Evolutionary conservation across 1,284 basidiomycete species (phyloP).

Genomic region (Veloporphyrellus conicus): DNA sequence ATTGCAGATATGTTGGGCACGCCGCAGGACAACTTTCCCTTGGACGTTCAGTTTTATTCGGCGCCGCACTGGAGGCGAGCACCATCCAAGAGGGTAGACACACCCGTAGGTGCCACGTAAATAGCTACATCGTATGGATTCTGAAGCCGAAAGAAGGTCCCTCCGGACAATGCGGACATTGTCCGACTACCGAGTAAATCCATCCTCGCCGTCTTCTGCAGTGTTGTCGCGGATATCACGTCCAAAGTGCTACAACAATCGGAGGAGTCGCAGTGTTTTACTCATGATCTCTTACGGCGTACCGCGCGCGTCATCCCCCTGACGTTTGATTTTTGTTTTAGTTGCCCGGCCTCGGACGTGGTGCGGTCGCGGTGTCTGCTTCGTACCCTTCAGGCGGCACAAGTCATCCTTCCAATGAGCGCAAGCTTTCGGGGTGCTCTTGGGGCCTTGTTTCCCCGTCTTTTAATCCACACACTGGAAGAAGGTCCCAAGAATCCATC

Average conservation of each 20-base stretch:
- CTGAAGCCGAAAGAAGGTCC: conserved; percentile 24
- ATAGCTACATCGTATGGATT: conserved; percentile 1
- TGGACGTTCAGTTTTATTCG: conserved; percentile 32
- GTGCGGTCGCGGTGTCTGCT: conserved; percentile 41
- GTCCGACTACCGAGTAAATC: conserved; percentile 38
- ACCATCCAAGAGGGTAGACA: conserved; percentile 19
- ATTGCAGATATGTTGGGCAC: conserved; percentile 36
- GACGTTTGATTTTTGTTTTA: conserved; percentile 47
- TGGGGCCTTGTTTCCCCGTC: conserved; percentile 28
- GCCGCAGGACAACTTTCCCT: conserved; percentile 33
- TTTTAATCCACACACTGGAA: conserved; percentile 34
- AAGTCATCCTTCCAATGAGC: conserved; percentile 19
- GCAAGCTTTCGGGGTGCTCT: conserved; percentile 25
- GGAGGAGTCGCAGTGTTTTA: conserved; percentile 44
- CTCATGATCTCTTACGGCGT: conserved; percentile 43
- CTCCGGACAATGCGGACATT: conserved; percentile 29
- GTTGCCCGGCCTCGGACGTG: conserved; percentile 34
- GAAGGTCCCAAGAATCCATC: conserved; percentile 26
- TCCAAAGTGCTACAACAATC: conserved; percentile 40
- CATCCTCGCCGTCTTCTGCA: conserved; percentile 45
- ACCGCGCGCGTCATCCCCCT: conserved; percentile 38
- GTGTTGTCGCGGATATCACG: conserved; percentile 43
- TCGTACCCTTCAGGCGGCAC: conserved; percentile 36
- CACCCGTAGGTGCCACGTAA: conserved; percentile 24
- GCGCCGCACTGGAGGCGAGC: conserved; percentile 20